Evolutionary conservation across 1,284 basidiomycete genomes (phyloP).

Genomic region (Mycena citricolor): DNA sequence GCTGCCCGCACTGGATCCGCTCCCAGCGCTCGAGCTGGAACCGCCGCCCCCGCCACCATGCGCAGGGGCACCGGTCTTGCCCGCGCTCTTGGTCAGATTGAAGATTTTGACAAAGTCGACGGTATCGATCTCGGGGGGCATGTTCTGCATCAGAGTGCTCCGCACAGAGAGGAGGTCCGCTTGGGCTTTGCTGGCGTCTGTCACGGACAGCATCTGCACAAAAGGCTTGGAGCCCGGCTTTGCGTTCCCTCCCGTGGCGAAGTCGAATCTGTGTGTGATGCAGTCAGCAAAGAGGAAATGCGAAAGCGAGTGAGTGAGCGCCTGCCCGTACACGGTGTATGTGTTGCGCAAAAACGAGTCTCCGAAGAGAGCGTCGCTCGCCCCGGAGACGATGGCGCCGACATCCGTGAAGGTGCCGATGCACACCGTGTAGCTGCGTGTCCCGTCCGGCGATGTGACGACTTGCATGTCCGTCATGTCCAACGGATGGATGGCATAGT

Average conservation of each 20-base stretch:
- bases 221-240: constrained; percentile 11
- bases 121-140: constrained; percentile 15
- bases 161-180: constrained; percentile 12
- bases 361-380: constrained; percentile 17
- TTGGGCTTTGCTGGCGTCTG: constrained; percentile 10
- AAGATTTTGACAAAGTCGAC: constrained; percentile 20
- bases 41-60: background rate
- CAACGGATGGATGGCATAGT: constrained; percentile 18
- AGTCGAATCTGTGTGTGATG: constrained; percentile 8
- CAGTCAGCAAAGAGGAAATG: constrained; percentile 7
- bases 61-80: constrained; percentile 7
- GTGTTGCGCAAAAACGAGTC: constrained; percentile 19
- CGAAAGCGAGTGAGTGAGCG: background rate
- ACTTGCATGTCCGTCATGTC: constrained; percentile 16
- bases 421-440: constrained; percentile 16
- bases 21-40: no score
- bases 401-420: constrained; percentile 17
- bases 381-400: constrained; percentile 9
- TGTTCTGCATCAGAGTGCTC: constrained; percentile 6
- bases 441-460: constrained; percentile 15
- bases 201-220: constrained; percentile 17
- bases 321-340: background rate
- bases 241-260: constrained; percentile 15
- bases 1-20: no score
- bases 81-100: constrained; percentile 10